phyloP scores from a whole-genome alignment of 1,284 basidiomycete genomes.

The Cutaneotrichosporon sp. region DNA sequence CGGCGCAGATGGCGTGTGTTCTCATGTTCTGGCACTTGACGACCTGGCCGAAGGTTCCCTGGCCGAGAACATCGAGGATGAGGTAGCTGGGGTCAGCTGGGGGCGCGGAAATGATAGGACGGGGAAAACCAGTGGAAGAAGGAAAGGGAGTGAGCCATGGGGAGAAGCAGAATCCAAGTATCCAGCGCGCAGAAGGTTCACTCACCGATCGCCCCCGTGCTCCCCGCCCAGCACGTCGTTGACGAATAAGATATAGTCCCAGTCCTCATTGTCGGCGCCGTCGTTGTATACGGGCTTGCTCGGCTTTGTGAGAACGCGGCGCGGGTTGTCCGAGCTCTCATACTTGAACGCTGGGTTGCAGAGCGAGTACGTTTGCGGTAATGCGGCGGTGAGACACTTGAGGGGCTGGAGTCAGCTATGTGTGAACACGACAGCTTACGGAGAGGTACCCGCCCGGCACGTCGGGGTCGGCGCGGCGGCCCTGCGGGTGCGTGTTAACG shows the following conservation, averaged over 20 bases:
- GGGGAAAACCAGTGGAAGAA: not conserved
- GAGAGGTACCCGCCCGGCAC: slow-evolving; percentile 47
- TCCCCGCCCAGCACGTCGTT: slow-evolving; percentile 92
- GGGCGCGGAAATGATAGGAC: not conserved
- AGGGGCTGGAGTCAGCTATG: slow-evolving; percentile 62
- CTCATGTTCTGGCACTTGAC: slow-evolving; percentile 99
- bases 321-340: slow-evolving; percentile 85
- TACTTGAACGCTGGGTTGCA: slow-evolving; percentile 92
- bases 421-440: slow-evolving; percentile 33
- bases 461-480: slow-evolving; percentile 48
- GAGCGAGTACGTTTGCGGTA: slow-evolving; percentile 83
- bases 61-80: slow-evolving; percentile 95
- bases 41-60: slow-evolving; percentile 98
- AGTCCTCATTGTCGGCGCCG: slow-evolving; percentile 94
- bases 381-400: slow-evolving; percentile 78
- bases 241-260: slow-evolving; percentile 95
- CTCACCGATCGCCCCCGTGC: slow-evolving; percentile 72
- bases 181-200: not conserved
- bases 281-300: slow-evolving; percentile 91
- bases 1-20: slow-evolving; percentile 96
- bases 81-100: slow-evolving; percentile 61
- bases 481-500: slow-evolving; percentile 37
- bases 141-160: not conserved
- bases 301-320: slow-evolving; percentile 91
- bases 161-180: not conserved